Evolutionary conservation across 441 rosid species (phyloP).

Genomic region (Capsella rubella): DNA sequence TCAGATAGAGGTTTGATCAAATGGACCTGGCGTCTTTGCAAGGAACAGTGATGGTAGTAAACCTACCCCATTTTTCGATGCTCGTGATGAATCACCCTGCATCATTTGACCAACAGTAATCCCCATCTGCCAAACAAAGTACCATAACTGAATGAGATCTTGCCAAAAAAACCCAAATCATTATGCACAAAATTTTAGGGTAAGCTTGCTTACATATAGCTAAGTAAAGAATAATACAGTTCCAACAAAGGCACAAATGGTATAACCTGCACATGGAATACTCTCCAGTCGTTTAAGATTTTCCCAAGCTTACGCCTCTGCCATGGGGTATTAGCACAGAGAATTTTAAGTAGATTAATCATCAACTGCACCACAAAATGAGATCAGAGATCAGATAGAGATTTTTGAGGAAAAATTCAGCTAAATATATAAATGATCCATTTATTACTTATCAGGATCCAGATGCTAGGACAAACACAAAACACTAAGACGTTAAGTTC

Average conservation of each 20-base stretch:
- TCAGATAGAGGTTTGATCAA: constrained; percentile 22
- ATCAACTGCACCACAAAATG: constrained; percentile 71
- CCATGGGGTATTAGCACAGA: constrained; percentile 96
- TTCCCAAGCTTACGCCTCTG: constrained; percentile 99
- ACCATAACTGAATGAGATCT: constrained; percentile 28
- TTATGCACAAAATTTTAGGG: constrained; percentile 10
- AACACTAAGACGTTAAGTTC: not conserved
- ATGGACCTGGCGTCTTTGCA: constrained; percentile 28
- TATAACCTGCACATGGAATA: constrained; percentile 78
- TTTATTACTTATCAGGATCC: constrained; percentile 3
- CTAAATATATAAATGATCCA: constrained; percentile 3
- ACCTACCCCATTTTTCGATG: constrained; percentile 69
- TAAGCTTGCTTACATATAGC: constrained; percentile 9
- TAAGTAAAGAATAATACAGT: constrained; percentile 1
- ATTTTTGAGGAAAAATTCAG: constrained; percentile 26
- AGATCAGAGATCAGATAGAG: constrained; percentile 42
- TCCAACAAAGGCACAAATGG: constrained; percentile 22
- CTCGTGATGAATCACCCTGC: constrained; percentile 63
- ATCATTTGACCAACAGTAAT: constrained; percentile 67
- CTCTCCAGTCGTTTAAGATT: constrained; percentile 94
- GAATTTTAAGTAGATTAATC: constrained; percentile 86
- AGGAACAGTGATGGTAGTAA: constrained; percentile 32
- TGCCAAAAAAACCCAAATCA: constrained; percentile 25
- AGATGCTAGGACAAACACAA: constrained; percentile 3
- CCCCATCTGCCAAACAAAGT: constrained; percentile 69